Conservation (phyloP, 768 basidiomycete species). For the Boletus rufocinnamomeus region DNA sequence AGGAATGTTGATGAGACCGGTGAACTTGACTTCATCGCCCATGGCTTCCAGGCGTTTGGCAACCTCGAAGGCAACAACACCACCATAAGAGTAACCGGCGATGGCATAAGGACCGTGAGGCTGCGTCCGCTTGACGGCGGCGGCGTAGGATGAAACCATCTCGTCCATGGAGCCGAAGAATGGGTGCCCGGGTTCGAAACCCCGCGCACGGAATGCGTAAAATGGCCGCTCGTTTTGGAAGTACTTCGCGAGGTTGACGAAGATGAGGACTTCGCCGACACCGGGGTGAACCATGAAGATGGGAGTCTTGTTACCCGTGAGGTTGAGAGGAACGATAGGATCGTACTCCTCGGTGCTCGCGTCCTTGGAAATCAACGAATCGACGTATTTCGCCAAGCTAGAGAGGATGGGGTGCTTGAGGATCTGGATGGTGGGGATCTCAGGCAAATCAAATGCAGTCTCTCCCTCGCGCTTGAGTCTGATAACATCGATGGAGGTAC, state of each 20-base stretch:
- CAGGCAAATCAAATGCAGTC: conserved; percentile 28
- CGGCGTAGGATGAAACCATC: conserved; percentile 41
- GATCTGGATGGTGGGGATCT: conserved; percentile 43
- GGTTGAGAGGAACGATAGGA: conserved; percentile 44
- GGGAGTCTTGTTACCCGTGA: conserved; percentile 42
- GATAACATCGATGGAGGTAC: conserved; percentile 42
- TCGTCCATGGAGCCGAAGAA: conserved; percentile 41
- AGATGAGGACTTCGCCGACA: conserved; percentile 16
- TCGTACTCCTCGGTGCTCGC: conserved; percentile 34
- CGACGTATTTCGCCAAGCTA: conserved; percentile 34
- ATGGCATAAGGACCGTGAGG: conserved; percentile 43
- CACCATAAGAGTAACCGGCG: conserved; percentile 49
- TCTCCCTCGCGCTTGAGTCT: conserved; percentile 34
- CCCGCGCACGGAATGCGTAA: conserved; percentile 47
- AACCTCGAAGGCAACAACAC: conserved; percentile 46
- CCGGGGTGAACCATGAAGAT: conserved; percentile 48
- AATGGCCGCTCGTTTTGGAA: conserved; percentile 44
- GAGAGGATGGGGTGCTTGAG: conserved; percentile 37
- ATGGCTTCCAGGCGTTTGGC: conserved; percentile 39
- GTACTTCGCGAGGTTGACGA: conserved; percentile 44
- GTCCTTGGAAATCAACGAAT: conserved; percentile 29
- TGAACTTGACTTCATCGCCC: conserved; percentile 41
- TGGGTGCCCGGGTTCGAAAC: conserved; percentile 42
- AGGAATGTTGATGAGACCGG: conserved; percentile 45
- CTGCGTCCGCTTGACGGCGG: conserved; percentile 36